These are phyloP conservation scores for Neospora caninum DNA, from an alignment of 169 alveolate species.

Conservation along the genomic window DNA sequence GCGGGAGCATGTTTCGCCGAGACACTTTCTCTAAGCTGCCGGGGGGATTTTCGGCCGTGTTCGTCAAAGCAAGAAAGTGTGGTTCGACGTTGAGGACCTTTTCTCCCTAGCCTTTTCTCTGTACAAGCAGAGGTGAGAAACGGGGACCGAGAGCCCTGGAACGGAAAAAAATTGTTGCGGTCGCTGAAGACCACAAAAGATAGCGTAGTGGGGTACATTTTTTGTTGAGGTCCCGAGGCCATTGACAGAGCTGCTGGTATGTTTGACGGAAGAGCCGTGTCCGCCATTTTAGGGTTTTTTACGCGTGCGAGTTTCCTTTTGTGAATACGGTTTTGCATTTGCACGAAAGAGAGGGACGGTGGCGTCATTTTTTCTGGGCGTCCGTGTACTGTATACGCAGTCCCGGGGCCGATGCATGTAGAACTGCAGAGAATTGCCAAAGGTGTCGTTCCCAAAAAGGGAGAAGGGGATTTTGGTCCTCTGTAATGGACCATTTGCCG, in stretches of 20 bases:
- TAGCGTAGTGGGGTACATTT: background rate
- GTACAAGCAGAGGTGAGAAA: background rate
- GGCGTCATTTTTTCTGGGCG: background rate
- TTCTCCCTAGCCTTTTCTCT: background rate
- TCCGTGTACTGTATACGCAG: background rate
- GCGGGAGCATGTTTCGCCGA: background rate
- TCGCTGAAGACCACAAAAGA: background rate
- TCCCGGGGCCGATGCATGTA: background rate
- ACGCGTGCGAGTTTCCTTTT: background rate
- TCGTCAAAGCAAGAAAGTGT: background rate
- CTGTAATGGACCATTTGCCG: background rate
- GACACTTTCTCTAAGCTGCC: slow-evolving; percentile 10
- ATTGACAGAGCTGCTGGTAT: background rate
- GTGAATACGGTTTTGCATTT: too few species aligned
- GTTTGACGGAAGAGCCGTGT: background rate
- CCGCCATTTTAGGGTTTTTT: background rate
- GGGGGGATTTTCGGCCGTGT: slow-evolving; percentile 1
- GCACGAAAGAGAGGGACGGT: background rate
- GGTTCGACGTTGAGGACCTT: background rate
- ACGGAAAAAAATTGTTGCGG: background rate
- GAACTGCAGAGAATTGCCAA: background rate
- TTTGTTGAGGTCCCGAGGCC: background rate
- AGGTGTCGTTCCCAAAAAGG: background rate
- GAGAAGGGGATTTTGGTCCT: background rate
- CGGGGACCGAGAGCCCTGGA: background rate